These are phyloP conservation scores for Zanthoxylum bungeanum DNA, from an alignment of 345 rosid genomes.

Conservation along the genomic window DNA sequence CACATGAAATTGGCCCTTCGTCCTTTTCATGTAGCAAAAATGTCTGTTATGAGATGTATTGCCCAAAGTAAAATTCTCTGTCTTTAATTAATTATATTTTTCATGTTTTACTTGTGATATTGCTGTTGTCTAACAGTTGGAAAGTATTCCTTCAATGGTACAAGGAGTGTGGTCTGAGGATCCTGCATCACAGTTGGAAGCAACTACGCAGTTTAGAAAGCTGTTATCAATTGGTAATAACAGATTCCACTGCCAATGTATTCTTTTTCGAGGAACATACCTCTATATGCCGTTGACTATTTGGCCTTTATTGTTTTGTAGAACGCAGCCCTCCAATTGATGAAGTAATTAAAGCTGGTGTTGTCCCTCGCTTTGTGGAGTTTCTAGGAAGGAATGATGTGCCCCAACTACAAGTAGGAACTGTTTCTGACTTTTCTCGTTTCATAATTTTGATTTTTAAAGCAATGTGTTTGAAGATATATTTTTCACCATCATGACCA, in stretches of 20 bases:
- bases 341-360: constrained; percentile 81
- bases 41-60: neutral
- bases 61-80: neutral
- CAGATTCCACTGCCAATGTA: neutral
- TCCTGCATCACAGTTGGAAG: constrained; percentile 60
- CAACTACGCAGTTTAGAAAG: constrained; percentile 80
- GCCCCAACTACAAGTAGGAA: constrained; percentile 68
- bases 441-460: neutral
- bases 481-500: constrained; percentile 15
- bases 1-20: neutral
- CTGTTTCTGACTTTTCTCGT: constrained; percentile 8
- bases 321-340: constrained; percentile 90
- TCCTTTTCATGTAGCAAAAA: neutral
- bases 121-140: constrained; percentile 51
- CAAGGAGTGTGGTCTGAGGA: constrained; percentile 74
- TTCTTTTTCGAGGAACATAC: neutral
- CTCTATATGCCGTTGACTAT: neutral
- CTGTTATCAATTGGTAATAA: constrained; percentile 66
- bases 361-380: constrained; percentile 73
- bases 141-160: constrained; percentile 68
- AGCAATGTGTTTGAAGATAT: neutral
- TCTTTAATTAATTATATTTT: neutral
- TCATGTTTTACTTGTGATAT: constrained; percentile 2
- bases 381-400: constrained; percentile 74
- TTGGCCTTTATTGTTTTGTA: constrained; percentile 25